Evolutionary conservation across 2,329 filamentous ascomycete species (phyloP).

Genomic region (Botryotinia convoluta): DNA sequence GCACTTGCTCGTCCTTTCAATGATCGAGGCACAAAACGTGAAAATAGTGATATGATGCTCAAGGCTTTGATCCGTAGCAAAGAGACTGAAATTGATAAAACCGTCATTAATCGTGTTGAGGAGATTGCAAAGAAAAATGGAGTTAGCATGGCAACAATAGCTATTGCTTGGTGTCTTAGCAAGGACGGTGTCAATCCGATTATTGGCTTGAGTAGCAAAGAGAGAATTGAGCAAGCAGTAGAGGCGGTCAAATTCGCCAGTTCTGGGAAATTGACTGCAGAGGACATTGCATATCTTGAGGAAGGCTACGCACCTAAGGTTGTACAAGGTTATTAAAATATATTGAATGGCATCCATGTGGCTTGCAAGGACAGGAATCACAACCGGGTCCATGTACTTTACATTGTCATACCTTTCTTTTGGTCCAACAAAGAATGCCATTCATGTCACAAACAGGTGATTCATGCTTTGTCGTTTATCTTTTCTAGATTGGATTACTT

Average conservation of each 20-base stretch:
- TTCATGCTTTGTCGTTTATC: conserved; percentile 6
- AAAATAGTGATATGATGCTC: conserved; percentile 29
- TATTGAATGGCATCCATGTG: conserved; percentile 17
- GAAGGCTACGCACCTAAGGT: conserved; percentile 48
- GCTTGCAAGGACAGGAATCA: conserved; percentile 10
- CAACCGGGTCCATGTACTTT: neutral
- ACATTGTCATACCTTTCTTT: neutral
- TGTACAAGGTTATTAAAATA: conserved; percentile 26
- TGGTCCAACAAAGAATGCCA: neutral
- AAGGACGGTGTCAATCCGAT: conserved; percentile 51
- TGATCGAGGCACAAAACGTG: conserved; percentile 28
- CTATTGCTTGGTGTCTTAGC: conserved; percentile 54
- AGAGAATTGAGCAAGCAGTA: conserved; percentile 55
- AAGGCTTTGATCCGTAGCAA: conserved; percentile 24
- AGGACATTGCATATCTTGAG: conserved; percentile 55
- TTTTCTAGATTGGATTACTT: neutral
- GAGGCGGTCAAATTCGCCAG: conserved; percentile 41
- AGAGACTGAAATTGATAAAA: conserved; percentile 35
- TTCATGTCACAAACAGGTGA: conserved; percentile 5
- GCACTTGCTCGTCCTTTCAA: conserved; percentile 36
- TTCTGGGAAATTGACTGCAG: conserved; percentile 47
- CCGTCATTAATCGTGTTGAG: conserved; percentile 46
- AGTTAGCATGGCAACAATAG: conserved; percentile 57
- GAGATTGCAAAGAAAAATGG: conserved; percentile 55
- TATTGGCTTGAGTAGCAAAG: conserved; percentile 51